phyloP scores from a whole-genome alignment of 2,329 filamentous ascomycete species.

The Dothiorella sarmentorum region DNA sequence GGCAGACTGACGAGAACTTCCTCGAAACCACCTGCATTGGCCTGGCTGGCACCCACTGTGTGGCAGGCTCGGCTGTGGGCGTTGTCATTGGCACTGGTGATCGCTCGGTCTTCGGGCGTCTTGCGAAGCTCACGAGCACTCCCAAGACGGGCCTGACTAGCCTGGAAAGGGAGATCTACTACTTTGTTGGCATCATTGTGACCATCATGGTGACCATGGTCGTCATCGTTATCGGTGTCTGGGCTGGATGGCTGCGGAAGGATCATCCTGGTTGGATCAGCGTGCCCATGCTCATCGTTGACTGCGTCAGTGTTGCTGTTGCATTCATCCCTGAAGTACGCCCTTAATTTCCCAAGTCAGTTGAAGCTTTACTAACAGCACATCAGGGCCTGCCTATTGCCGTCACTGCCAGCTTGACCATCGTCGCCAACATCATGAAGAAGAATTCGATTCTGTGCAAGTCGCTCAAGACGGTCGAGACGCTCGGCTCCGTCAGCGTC shows the following conservation, averaged over 20 bases:
- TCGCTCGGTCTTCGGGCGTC: conserved; percentile 68
- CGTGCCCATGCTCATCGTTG: conserved; percentile 68
- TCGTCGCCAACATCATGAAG: conserved; percentile 72
- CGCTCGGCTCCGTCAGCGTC: conserved; percentile 67
- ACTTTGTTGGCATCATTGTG: conserved; percentile 70
- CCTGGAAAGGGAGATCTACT: conserved; percentile 68
- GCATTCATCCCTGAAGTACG: conserved; percentile 67
- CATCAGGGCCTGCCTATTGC: conserved; percentile 31
- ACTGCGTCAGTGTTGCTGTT: conserved; percentile 66
- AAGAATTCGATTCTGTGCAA: conserved; percentile 77
- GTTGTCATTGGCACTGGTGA: conserved; percentile 71
- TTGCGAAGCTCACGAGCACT: conserved; percentile 68
- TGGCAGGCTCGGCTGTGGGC: conserved; percentile 63
- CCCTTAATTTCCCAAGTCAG: not conserved
- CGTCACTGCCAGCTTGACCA: conserved; percentile 61
- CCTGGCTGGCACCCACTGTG: conserved; percentile 75
- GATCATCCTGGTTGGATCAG: conserved; percentile 68
- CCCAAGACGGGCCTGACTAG: conserved; percentile 66
- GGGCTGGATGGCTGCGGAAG: conserved; percentile 67
- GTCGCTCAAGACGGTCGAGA: conserved; percentile 74
- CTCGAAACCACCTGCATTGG: conserved; percentile 74
- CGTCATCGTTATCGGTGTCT: conserved; percentile 61
- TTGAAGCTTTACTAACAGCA: not conserved
- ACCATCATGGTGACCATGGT: conserved; percentile 65
- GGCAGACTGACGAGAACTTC: conserved; percentile 60